Conservation (phyloP, 805 yeast species). For the Candida dajiaensis region DNA sequence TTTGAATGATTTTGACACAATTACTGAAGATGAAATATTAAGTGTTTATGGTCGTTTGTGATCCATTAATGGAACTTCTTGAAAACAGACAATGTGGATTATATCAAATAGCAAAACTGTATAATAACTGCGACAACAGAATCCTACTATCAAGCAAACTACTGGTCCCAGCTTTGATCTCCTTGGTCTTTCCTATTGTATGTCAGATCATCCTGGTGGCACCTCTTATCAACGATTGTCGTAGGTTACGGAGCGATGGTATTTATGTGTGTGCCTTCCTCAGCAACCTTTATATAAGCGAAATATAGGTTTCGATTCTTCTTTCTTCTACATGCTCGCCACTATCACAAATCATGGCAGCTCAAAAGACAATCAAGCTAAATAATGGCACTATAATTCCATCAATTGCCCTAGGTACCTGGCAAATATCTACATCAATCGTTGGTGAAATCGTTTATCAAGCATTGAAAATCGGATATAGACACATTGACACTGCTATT, state of each 20-base stretch:
- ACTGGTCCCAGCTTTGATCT: too few relatives aligned
- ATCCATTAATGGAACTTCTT: background rate
- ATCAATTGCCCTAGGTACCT: constrained; percentile 51
- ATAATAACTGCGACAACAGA: too few relatives aligned
- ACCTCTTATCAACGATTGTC: too few relatives aligned
- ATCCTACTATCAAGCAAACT: too few relatives aligned
- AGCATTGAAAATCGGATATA: constrained; percentile 62
- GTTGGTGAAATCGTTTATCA: constrained; percentile 41
- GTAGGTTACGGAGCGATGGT: too few relatives aligned
- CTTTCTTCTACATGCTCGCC: background rate
- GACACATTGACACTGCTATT: constrained; percentile 72
- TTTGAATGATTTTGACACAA: background rate
- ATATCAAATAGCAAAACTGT: too few relatives aligned
- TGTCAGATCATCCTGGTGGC: too few relatives aligned
- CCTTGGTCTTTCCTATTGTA: too few relatives aligned
- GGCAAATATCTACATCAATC: constrained; percentile 32
- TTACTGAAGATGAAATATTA: constrained; percentile 5
- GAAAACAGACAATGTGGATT: too few relatives aligned
- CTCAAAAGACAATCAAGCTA: constrained; percentile 22
- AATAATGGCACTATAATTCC: constrained; percentile 55
- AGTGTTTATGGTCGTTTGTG: constrained; percentile 3
- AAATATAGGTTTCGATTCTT: background rate
- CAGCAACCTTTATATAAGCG: background rate
- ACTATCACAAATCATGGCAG: background rate
- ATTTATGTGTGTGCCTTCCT: background rate